Conservation (phyloP, 139 green algal genomes). For the Chlorella sp. region DNA sequence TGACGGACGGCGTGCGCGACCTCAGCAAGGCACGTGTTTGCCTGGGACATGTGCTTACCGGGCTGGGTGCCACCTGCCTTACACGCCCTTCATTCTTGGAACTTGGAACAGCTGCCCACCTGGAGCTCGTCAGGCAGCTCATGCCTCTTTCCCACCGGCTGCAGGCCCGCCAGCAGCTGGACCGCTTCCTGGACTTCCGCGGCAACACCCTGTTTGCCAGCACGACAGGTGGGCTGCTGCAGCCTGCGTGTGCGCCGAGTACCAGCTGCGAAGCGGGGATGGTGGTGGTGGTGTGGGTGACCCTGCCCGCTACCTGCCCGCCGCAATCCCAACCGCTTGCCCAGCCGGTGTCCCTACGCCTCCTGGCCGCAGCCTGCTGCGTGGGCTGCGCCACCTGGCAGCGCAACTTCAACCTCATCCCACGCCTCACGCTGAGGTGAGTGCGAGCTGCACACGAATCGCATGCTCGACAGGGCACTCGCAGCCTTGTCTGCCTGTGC, state of each 20-base stretch:
- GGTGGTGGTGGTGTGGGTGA: background rate
- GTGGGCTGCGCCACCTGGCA: slow-evolving; percentile 52
- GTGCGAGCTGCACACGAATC: background rate
- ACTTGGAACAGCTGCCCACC: too few relatives aligned
- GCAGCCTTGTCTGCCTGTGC: background rate
- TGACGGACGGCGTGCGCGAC: background rate
- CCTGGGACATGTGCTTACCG: too few relatives aligned
- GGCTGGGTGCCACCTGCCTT: too few relatives aligned
- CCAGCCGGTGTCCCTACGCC: too few relatives aligned
- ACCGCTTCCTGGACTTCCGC: slow-evolving; percentile 43
- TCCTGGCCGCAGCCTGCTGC: slow-evolving; percentile 39
- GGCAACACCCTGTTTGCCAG: slow-evolving; percentile 41
- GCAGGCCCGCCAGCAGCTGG: slow-evolving; percentile 29
- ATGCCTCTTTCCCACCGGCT: too few relatives aligned
- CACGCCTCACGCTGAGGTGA: slow-evolving; percentile 34
- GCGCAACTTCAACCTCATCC: slow-evolving; percentile 48
- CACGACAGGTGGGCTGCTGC: background rate
- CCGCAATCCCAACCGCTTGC: too few relatives aligned
- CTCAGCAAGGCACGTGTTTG: too few relatives aligned
- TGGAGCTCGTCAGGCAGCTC: too few relatives aligned
- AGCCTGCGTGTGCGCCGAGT: background rate
- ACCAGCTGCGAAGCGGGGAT: background rate
- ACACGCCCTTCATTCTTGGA: too few relatives aligned
- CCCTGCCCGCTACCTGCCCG: background rate
- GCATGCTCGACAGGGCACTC: background rate